phyloP scores from a whole-genome alignment of 2,329 filamentous ascomycete species.

The Coniochaeta pulveracea region DNA sequence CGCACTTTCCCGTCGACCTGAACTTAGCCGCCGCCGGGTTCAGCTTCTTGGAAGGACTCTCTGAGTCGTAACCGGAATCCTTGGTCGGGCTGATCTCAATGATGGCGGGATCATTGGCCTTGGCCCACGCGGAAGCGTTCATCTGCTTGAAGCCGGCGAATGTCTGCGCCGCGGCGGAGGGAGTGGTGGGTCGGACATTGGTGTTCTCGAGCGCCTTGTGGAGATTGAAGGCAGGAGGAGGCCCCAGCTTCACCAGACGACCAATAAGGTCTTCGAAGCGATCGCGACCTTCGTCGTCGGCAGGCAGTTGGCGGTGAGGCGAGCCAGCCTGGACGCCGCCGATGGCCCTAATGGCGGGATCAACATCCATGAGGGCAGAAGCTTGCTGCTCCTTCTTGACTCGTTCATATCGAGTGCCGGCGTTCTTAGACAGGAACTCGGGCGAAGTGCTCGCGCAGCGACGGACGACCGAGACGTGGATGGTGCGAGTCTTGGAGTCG shows the following conservation, averaged over 20 bases:
- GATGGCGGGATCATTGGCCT: not conserved
- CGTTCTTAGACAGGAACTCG: constrained; percentile 3
- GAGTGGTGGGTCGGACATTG: not conserved
- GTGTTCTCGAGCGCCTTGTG: not conserved
- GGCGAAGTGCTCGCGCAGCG: not conserved
- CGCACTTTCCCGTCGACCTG: constrained; percentile 8
- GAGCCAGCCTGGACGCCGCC: constrained; percentile 2
- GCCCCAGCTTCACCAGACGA: not conserved
- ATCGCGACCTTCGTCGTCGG: not conserved
- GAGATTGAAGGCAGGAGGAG: constrained; percentile 1
- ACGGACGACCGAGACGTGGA: not conserved
- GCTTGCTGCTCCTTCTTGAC: constrained; percentile 3
- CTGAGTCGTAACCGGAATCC: constrained; percentile 2
- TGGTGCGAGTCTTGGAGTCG: not conserved
- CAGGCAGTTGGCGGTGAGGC: not conserved
- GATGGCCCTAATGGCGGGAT: constrained; percentile 2
- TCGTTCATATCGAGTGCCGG: constrained; percentile 2
- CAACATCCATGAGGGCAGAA: constrained; percentile 3
- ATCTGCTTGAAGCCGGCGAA: not conserved
- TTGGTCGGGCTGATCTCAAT: not conserved
- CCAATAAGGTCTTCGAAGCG: not conserved
- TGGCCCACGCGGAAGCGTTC: not conserved
- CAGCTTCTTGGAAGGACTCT: constrained; percentile 8
- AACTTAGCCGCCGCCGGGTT: constrained; percentile 16
- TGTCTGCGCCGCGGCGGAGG: not conserved